Evolutionary conservation across 495 filamentous ascomycete genomes (phyloP).

Genomic region (Daldinia vernicosa): DNA sequence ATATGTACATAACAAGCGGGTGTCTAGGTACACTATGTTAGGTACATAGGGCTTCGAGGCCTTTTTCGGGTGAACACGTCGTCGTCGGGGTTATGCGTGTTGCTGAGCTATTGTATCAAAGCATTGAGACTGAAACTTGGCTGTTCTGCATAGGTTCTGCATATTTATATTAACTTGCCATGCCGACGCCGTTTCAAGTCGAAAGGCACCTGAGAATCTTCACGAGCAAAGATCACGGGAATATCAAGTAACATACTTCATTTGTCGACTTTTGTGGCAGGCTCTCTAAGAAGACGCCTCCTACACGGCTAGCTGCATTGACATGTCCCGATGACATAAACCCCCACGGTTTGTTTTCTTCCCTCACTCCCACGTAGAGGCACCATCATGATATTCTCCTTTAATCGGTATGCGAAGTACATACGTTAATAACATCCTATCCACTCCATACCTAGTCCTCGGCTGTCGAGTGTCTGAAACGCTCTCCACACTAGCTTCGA

Average conservation of each 20-base stretch:
- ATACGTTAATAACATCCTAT: neutral
- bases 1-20: neutral
- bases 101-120: neutral
- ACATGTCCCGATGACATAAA: neutral
- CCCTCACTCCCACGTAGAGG: neutral
- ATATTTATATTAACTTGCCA: slow-evolving; percentile 5
- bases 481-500: neutral
- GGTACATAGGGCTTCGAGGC: neutral
- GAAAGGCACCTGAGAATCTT: neutral
- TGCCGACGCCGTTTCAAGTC: neutral
- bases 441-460: neutral
- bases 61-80: neutral
- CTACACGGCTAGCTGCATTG: neutral
- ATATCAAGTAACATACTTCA: neutral
- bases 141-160: neutral
- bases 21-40: too few species aligned
- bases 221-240: neutral
- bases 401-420: neutral
- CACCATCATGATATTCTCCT: neutral
- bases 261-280: neutral
- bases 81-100: slow-evolving; percentile 6
- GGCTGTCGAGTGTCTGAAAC: neutral
- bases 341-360: neutral
- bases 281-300: neutral
- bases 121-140: neutral